A percentile compares a stretch with the other conserved stretches of the same genome.
phyloP scores from a whole-genome alignment of 768 basidiomycete genomes.

The Mycena galericulata region DNA sequence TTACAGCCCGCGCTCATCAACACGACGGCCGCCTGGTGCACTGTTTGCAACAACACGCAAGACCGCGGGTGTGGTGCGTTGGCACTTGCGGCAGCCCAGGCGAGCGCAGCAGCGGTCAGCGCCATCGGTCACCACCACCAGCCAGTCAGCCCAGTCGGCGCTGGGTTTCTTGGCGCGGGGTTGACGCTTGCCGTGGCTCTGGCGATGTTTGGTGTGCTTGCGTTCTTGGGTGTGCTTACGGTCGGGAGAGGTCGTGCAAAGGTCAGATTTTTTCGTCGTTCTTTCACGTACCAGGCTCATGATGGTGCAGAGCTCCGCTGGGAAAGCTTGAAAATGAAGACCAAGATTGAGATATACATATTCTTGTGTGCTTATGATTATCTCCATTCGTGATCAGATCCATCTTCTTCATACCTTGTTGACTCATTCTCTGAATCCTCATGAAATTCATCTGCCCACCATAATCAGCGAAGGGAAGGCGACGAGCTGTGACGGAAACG shows the following conservation, averaged over 20 bases:
- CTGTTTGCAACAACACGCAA: conserved; percentile 65
- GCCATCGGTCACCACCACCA: conserved; percentile 41
- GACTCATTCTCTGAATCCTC: conserved; percentile 29
- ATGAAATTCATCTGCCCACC: conserved; percentile 62
- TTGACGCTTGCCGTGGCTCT: conserved; percentile 58
- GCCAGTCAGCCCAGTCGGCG: conserved; percentile 64
- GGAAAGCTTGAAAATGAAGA: conserved; percentile 13
- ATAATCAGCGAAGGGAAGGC: conserved; percentile 12
- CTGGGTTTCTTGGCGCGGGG: conserved; percentile 77
- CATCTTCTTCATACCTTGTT: conserved; percentile 24
- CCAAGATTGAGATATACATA: conserved; percentile 12
- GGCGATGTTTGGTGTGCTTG: conserved; percentile 51
- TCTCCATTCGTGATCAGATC: conserved; percentile 35
- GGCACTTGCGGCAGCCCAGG: conserved; percentile 46
- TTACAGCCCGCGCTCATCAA: conserved; percentile 64
- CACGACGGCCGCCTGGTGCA: conserved; percentile 69
- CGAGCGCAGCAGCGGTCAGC: conserved; percentile 40
- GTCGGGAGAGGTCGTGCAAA: conserved; percentile 37
- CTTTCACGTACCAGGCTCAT: background rate
- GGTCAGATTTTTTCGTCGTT: background rate
- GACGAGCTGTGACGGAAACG: conserved; percentile 4
- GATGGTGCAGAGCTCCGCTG: conserved; percentile 2
- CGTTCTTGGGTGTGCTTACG: conserved; percentile 54
- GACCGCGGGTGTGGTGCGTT: conserved; percentile 69
- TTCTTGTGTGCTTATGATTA: background rate